Conservation (phyloP, 1,284 basidiomycete genomes). For the Pseudozyma thailandica region DNA sequence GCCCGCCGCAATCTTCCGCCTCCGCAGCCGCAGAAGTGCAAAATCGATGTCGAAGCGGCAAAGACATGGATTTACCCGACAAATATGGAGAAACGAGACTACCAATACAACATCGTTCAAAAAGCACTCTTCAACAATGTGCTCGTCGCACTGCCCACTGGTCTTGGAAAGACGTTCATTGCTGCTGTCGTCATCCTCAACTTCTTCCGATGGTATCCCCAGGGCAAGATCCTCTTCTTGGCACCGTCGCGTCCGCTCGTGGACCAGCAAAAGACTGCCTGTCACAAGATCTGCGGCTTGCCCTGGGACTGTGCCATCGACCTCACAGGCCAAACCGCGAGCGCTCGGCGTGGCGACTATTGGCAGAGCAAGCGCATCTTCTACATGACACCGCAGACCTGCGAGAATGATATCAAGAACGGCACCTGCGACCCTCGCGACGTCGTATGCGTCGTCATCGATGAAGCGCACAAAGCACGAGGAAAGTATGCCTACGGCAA, state of each 20-base stretch:
- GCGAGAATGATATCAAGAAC: slow-evolving; percentile 84
- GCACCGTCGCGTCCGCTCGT: slow-evolving; percentile 96
- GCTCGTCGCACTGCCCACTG: slow-evolving; percentile 92
- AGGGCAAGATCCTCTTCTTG: slow-evolving; percentile 79
- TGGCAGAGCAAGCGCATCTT: slow-evolving; percentile 90
- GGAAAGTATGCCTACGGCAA: slow-evolving; percentile 93
- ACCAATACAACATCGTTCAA: slow-evolving; percentile 93
- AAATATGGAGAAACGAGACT: slow-evolving; percentile 87
- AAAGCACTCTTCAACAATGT: slow-evolving; percentile 91
- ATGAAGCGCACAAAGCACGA: slow-evolving; percentile 94
- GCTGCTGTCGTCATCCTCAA: slow-evolving; percentile 89
- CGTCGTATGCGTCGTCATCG: slow-evolving; percentile 84
- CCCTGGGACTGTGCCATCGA: slow-evolving; percentile 86
- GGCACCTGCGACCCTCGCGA: slow-evolving; percentile 81
- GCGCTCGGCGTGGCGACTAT: slow-evolving; percentile 65
- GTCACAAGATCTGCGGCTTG: slow-evolving; percentile 92
- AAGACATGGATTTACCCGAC: slow-evolving; percentile 92
- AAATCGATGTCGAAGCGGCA: slow-evolving; percentile 79
- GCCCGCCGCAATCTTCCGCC: slow-evolving; percentile 15
- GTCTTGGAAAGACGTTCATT: slow-evolving; percentile 97
- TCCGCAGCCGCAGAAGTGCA: slow-evolving; percentile 47
- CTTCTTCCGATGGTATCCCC: slow-evolving; percentile 64
- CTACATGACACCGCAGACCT: slow-evolving; percentile 97
- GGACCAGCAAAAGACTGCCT: slow-evolving; percentile 86
- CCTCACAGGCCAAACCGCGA: slow-evolving; percentile 76